These are phyloP conservation scores for Arthrobotrys iridis DNA, from an alignment of 2,329 filamentous ascomycete species.

Conservation along the genomic window DNA sequence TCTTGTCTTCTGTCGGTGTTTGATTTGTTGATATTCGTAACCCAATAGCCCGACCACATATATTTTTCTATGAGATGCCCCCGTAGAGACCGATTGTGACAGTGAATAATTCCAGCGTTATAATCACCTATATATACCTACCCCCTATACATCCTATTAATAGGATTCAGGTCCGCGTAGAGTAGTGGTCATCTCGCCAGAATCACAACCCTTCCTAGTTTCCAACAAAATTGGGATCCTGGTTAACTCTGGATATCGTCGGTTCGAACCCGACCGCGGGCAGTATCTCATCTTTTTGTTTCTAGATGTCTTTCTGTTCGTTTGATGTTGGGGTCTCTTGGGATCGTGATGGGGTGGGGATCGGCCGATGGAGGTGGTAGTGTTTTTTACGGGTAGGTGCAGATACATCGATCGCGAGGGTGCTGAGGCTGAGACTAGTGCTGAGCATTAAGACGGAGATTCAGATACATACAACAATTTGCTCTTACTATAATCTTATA, in stretches of 20 bases:
- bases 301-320: not conserved
- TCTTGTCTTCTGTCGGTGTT: too few species aligned
- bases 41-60: too few species aligned
- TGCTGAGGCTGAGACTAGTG: not conserved
- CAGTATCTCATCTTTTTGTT: conserved; percentile 16
- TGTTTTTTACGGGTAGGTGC: not conserved
- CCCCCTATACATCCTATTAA: not conserved
- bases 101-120: not conserved
- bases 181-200: conserved; percentile 55
- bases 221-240: not conserved
- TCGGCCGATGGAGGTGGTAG: not conserved
- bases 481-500: too few species aligned
- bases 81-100: too few species aligned
- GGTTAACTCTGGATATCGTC: conserved; percentile 51
- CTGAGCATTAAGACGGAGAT: too few species aligned
- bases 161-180: conserved; percentile 33
- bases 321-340: not conserved
- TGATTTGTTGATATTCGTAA: too few species aligned
- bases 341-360: conserved; percentile 9
- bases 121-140: not conserved
- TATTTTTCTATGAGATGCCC: too few species aligned
- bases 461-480: too few species aligned
- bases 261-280: conserved; percentile 53
- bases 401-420: too few species aligned
- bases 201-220: conserved; percentile 32